These are phyloP conservation scores for Apodospora peruviana DNA, from an alignment of 495 filamentous ascomycete genomes.

Conservation along the genomic window DNA sequence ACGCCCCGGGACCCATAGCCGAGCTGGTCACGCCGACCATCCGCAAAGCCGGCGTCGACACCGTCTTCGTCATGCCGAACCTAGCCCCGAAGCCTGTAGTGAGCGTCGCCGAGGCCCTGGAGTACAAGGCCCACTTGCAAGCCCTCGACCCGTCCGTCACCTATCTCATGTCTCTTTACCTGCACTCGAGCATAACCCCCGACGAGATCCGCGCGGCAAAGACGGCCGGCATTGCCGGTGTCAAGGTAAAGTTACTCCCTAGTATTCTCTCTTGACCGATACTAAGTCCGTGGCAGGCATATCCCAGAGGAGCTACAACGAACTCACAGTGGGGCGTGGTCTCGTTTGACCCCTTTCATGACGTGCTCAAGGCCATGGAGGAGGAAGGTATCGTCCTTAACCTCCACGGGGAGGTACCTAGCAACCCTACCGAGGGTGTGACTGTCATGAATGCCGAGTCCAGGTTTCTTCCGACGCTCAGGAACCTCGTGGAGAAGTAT, in stretches of 20 bases:
- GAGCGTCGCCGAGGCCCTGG: constrained; percentile 65
- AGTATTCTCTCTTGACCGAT: not conserved
- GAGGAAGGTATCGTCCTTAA: constrained; percentile 50
- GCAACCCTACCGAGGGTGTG: constrained; percentile 57
- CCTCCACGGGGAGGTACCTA: constrained; percentile 54
- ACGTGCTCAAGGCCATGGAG: constrained; percentile 75
- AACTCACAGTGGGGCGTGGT: constrained; percentile 80
- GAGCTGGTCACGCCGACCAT: constrained; percentile 75
- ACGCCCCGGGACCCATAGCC: constrained; percentile 65
- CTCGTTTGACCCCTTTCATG: constrained; percentile 58
- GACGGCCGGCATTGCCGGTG: constrained; percentile 55
- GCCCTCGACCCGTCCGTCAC: constrained; percentile 65
- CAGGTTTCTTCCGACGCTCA: constrained; percentile 71
- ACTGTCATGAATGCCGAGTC: constrained; percentile 78
- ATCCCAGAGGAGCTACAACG: constrained; percentile 61
- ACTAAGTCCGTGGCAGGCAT: constrained; percentile 4
- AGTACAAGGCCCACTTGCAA: constrained; percentile 64
- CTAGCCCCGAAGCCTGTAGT: constrained; percentile 60
- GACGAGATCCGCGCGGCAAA: constrained; percentile 71
- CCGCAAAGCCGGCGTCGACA: constrained; percentile 63
- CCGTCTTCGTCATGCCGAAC: constrained; percentile 60
- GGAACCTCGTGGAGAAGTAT: constrained; percentile 65
- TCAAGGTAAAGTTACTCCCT: constrained; percentile 55
- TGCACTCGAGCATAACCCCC: constrained; percentile 65
- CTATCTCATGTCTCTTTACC: constrained; percentile 87